Conservation (phyloP, 495 filamentous ascomycete genomes). For the Trypethelium eluteriae region DNA sequence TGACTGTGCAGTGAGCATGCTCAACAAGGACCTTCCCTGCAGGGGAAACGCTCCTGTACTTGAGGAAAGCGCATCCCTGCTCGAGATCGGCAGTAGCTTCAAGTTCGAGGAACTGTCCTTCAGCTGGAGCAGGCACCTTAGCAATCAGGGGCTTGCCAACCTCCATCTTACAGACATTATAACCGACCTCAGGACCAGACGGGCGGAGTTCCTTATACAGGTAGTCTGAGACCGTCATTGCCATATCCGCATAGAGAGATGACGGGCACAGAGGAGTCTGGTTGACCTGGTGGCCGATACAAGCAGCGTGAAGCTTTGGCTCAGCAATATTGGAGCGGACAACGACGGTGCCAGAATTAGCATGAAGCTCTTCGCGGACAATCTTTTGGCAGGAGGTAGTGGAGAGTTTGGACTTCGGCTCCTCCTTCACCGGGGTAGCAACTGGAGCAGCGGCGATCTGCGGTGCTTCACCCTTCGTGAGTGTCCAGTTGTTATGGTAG, state of each 20-base stretch:
- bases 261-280: constrained; percentile 39
- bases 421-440: constrained; percentile 24
- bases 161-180: constrained; percentile 39
- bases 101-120: constrained; percentile 37
- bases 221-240: constrained; percentile 43
- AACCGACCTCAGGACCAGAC: constrained; percentile 26
- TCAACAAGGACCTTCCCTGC: constrained; percentile 35
- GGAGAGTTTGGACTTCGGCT: constrained; percentile 32
- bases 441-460: constrained; percentile 22
- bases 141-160: constrained; percentile 37
- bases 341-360: constrained; percentile 34
- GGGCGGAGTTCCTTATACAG: constrained; percentile 41
- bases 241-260: constrained; percentile 46
- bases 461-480: constrained; percentile 42
- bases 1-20: constrained; percentile 35
- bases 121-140: constrained; percentile 32
- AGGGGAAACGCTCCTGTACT: constrained; percentile 36
- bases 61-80: constrained; percentile 28
- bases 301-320: constrained; percentile 33
- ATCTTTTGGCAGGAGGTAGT: constrained; percentile 40
- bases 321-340: constrained; percentile 37
- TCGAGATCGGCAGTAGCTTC: constrained; percentile 40
- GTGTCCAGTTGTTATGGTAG: constrained; percentile 44
- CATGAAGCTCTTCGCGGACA: constrained; percentile 35
- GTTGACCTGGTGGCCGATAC: constrained; percentile 40